Percentiles rank a stretch among this genome's conserved stretches.
phyloP scores from a whole-genome alignment of 768 basidiomycete genomes.

The Russula compacta region DNA sequence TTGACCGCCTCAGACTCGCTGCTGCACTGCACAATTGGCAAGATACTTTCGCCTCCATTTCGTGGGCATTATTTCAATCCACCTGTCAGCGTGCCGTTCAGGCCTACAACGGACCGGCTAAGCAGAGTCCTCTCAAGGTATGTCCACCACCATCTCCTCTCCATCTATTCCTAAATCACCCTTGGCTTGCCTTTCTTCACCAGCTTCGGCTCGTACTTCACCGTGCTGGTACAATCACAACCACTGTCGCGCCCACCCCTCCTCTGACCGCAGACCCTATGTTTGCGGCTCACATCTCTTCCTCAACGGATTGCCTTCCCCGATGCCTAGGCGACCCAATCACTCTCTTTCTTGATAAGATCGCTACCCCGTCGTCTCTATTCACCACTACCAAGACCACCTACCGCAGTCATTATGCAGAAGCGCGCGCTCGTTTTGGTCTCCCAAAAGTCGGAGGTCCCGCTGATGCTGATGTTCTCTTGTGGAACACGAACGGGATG shows the following conservation, averaged over 20 bases:
- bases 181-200: not conserved
- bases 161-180: not conserved
- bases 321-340: conserved; percentile 29
- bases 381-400: conserved; percentile 72
- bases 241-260: conserved; percentile 5
- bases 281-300: conserved; percentile 24
- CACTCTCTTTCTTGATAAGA: conserved; percentile 45
- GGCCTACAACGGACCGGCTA: not conserved
- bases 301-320: conserved; percentile 27
- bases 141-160: not conserved
- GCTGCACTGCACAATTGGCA: conserved; percentile 45
- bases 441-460: conserved; percentile 22
- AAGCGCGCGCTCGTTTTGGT: conserved; percentile 49
- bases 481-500: conserved; percentile 43
- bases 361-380: conserved; percentile 42
- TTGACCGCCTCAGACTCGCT: conserved; percentile 48
- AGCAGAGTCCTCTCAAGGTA: conserved; percentile 17
- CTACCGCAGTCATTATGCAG: conserved; percentile 45
- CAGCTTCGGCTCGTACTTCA: conserved; percentile 43
- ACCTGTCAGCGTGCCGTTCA: conserved; percentile 40
- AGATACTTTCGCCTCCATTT: conserved; percentile 28
- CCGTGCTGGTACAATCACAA: not conserved
- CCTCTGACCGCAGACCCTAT: conserved; percentile 25
- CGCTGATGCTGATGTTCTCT: conserved; percentile 55
- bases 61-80: conserved; percentile 32